A percentile compares a stretch with the other conserved stretches of the same genome.
phyloP scores from a whole-genome alignment of 768 basidiomycete genomes.

The Boletus rubropictus region DNA sequence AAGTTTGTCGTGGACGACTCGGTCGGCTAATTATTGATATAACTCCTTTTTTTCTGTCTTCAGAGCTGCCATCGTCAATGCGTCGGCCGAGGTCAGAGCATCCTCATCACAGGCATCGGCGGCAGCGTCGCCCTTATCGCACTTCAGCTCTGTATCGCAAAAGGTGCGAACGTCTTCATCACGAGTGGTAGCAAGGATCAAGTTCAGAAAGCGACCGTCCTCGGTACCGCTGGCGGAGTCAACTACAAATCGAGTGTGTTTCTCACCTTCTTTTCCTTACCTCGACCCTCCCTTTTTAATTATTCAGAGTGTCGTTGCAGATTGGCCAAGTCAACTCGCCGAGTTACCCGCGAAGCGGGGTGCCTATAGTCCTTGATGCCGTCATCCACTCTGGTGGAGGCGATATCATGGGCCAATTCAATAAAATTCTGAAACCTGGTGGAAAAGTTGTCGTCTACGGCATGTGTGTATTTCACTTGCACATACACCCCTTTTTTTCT shows the following conservation, averaged over 20 bases:
- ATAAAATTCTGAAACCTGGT: constrained; percentile 48
- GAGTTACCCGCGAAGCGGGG: constrained; percentile 35
- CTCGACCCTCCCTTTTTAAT: not conserved
- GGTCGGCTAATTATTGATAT: not conserved
- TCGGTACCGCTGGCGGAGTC: constrained; percentile 76
- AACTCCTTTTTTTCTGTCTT: not conserved
- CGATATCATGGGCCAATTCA: constrained; percentile 49
- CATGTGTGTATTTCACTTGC: constrained; percentile 38
- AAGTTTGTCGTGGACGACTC: constrained; percentile 41
- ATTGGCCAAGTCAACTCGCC: constrained; percentile 49
- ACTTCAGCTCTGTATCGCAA: constrained; percentile 69
- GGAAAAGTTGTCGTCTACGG: constrained; percentile 61
- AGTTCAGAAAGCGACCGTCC: constrained; percentile 53
- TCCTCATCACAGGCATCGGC: constrained; percentile 78
- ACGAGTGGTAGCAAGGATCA: constrained; percentile 69
- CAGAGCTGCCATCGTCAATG: constrained; percentile 66
- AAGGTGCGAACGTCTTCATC: constrained; percentile 76
- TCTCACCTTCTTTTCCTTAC: not conserved
- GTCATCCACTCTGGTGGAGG: constrained; percentile 71
- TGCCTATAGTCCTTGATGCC: constrained; percentile 44
- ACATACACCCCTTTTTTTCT: not conserved
- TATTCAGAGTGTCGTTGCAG: constrained; percentile 22
- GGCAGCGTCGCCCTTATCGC: constrained; percentile 79
- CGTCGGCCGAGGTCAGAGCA: constrained; percentile 60
- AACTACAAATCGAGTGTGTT: constrained; percentile 61